These are phyloP conservation scores for Hypholoma sublateritium DNA, from an alignment of 768 basidiomycete genomes.

Conservation along the genomic window DNA sequence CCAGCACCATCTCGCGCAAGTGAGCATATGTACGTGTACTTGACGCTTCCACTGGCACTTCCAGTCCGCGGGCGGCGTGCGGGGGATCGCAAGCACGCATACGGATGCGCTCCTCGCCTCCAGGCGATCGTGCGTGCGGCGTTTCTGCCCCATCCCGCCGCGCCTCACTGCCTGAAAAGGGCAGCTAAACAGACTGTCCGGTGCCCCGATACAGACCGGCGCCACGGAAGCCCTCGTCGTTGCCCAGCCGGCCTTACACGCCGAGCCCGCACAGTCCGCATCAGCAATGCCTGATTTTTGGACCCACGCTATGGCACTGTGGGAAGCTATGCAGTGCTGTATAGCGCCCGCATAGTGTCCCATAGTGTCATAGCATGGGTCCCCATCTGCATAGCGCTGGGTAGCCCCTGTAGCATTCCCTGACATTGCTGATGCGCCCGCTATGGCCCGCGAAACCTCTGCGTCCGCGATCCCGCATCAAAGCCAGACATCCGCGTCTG, in stretches of 20 bases:
- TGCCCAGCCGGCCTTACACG: not conserved
- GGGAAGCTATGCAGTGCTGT: too few relatives aligned
- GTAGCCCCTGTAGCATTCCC: too few relatives aligned
- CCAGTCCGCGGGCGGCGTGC: not conserved
- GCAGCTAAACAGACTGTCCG: not conserved
- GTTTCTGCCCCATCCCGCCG: not conserved
- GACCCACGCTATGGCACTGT: too few relatives aligned
- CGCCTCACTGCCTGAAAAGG: too few relatives aligned
- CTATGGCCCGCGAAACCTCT: too few relatives aligned
- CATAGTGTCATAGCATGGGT: too few relatives aligned
- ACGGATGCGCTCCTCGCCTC: not conserved
- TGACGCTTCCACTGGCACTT: not conserved
- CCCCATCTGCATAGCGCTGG: too few relatives aligned
- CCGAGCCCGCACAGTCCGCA: not conserved
- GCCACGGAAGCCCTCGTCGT: not conserved
- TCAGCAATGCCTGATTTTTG: too few relatives aligned
- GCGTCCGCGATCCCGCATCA: too few relatives aligned
- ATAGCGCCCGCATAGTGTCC: too few relatives aligned
- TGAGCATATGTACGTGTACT: slow-evolving; percentile 27
- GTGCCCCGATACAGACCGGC: not conserved
- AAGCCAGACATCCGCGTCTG: too few relatives aligned
- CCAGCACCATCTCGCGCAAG: slow-evolving; percentile 74
- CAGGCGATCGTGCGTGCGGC: not conserved
- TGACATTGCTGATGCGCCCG: too few relatives aligned
- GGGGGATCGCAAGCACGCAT: not conserved